Percentiles rank a stretch among this genome's conserved stretches.
Conservation (phyloP, 805 yeast species). For the Yueomyces sinensis region DNA sequence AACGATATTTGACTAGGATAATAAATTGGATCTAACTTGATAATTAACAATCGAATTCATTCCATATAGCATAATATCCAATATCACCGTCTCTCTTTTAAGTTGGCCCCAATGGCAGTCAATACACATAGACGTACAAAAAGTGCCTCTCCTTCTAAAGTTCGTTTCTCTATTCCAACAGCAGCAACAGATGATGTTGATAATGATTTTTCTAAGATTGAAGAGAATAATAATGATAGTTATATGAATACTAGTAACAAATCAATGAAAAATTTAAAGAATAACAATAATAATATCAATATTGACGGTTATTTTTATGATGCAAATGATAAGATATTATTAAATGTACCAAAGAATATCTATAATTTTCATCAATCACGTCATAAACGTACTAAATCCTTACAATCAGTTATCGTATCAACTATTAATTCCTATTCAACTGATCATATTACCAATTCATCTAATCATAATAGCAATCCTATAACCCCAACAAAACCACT, state of each 20-base stretch:
- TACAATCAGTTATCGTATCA: slow-evolving; percentile 18
- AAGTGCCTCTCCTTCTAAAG: neutral
- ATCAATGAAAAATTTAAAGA: neutral
- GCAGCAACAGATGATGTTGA: neutral
- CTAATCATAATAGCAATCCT: neutral
- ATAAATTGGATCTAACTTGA: too few relatives aligned
- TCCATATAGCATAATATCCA: too few relatives aligned
- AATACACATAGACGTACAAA: neutral
- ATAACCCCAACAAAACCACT: neutral
- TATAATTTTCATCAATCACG: slow-evolving; percentile 16
- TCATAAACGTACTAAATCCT: slow-evolving; percentile 10
- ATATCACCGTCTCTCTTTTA: too few relatives aligned
- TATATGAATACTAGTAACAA: neutral
- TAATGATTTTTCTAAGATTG: neutral
- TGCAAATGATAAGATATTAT: slow-evolving; percentile 16
- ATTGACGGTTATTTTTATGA: slow-evolving; percentile 14
- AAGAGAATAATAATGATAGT: neutral
- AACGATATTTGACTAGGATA: too few relatives aligned
- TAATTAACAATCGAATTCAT: too few relatives aligned
- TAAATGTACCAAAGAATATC: slow-evolving; percentile 20
- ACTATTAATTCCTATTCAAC: slow-evolving; percentile 10
- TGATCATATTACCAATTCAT: too few relatives aligned
- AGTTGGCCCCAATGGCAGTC: too few relatives aligned
- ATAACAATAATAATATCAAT: too few relatives aligned
- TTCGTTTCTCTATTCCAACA: neutral